These are phyloP conservation scores for Aspergillus cavernicola DNA, from an alignment of 495 filamentous ascomycete species.

Conservation along the genomic window DNA sequence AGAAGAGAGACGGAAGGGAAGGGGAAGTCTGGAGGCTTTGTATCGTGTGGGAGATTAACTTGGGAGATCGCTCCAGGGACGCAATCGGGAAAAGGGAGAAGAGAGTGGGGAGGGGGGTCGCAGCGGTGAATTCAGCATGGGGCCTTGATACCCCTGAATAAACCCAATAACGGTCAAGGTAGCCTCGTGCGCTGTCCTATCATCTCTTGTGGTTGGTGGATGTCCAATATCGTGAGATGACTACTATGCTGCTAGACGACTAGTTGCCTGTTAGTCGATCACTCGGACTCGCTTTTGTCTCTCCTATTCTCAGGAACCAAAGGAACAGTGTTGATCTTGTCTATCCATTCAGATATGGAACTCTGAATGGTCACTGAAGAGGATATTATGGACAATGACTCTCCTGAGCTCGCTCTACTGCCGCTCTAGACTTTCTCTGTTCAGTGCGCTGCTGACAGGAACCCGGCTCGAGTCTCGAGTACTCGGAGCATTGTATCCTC, in stretches of 20 bases:
- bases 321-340: background rate
- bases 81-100: slow-evolving; percentile 21
- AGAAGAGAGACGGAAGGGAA: slow-evolving; percentile 19
- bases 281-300: background rate
- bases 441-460: too few relatives aligned
- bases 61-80: slow-evolving; percentile 32
- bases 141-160: background rate
- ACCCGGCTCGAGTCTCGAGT: too few relatives aligned
- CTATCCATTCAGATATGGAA: background rate
- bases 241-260: slow-evolving; percentile 1
- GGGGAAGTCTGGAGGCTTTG: slow-evolving; percentile 37
- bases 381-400: background rate
- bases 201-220: slow-evolving; percentile 12
- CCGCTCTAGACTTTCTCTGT: background rate
- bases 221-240: background rate
- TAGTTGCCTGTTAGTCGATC: too few relatives aligned
- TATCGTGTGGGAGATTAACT: slow-evolving; percentile 44
- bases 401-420: slow-evolving; percentile 6
- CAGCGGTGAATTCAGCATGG: slow-evolving; percentile 11
- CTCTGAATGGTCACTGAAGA: slow-evolving; percentile 4
- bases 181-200: slow-evolving; percentile 14
- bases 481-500: too few relatives aligned
- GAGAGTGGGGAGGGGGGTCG: slow-evolving; percentile 11
- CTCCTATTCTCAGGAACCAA: slow-evolving; percentile 4
- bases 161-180: slow-evolving; percentile 3